phyloP scores from a whole-genome alignment of 441 rosid genomes.

The Bocquillonia castaneifolia region DNA sequence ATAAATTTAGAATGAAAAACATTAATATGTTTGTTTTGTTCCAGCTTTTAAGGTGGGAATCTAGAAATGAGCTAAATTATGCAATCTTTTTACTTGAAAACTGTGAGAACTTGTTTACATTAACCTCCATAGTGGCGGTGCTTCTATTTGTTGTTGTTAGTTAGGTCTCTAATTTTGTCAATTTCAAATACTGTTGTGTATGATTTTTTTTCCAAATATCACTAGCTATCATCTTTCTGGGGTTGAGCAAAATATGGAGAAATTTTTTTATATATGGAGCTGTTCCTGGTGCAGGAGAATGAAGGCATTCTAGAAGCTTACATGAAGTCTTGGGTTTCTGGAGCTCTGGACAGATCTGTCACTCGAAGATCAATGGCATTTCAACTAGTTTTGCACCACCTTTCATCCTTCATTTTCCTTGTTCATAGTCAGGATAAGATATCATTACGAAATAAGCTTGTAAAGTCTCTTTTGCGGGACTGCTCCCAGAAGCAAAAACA shows the following conservation, averaged over 20 bases:
- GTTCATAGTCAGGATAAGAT: conserved; percentile 24
- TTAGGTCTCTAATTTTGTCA: neutral
- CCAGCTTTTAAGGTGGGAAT: neutral
- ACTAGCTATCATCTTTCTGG: neutral
- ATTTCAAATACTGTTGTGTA: neutral
- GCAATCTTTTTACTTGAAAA: neutral
- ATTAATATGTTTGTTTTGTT: neutral
- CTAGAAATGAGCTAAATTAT: neutral
- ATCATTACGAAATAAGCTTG: conserved; percentile 51
- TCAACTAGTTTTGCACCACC: conserved; percentile 58
- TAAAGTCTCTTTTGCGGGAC: conserved; percentile 65
- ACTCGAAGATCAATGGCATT: conserved; percentile 59
- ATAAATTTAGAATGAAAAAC: neutral
- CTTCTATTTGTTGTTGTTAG: neutral
- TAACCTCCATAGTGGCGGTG: neutral
- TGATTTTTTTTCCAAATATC: neutral
- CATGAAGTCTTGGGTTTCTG: conserved; percentile 71
- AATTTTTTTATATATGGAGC: neutral
- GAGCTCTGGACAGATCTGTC: conserved; percentile 75
- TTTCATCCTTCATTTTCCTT: conserved; percentile 58
- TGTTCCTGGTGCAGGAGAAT: conserved; percentile 46
- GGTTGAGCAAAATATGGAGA: neutral
- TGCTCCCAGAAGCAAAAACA: conserved; percentile 54
- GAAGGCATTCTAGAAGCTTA: conserved; percentile 71
- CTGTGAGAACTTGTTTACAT: neutral